A percentile compares a stretch with the other conserved stretches of the same genome.
phyloP scores from a whole-genome alignment of 306 rosid genomes.

The Pueraria montana region DNA sequence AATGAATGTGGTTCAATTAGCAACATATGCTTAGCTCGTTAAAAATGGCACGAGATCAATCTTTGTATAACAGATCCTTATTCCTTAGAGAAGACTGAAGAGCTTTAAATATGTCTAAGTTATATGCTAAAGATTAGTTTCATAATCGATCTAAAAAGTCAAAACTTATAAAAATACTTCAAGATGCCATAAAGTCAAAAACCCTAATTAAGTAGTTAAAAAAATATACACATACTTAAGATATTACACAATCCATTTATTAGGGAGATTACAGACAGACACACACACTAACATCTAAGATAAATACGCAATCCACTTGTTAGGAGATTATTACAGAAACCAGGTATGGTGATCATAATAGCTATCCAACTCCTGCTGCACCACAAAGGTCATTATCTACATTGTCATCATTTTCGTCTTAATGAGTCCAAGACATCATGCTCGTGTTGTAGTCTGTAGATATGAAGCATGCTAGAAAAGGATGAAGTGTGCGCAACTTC shows the following conservation, averaged over 20 bases:
- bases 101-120: too few species aligned
- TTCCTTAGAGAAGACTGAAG: too few species aligned
- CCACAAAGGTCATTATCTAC: background rate
- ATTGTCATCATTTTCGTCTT: background rate
- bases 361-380: background rate
- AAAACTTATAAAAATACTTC: background rate
- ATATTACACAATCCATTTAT: background rate
- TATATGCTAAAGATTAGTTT: too few species aligned
- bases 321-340: background rate
- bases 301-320: background rate
- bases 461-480: background rate
- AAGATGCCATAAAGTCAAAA: too few species aligned
- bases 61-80: too few species aligned
- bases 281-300: background rate
- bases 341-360: background rate
- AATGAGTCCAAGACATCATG: background rate
- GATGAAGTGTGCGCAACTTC: background rate
- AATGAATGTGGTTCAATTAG: too few species aligned
- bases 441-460: background rate
- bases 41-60: too few species aligned
- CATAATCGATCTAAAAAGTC: too few species aligned
- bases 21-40: too few species aligned
- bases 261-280: background rate
- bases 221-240: background rate
- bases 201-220: background rate